Base-by-base conservation (phyloP, 2,329 filamentous ascomycete genomes). In the Hypoxylon sp. region DNA sequence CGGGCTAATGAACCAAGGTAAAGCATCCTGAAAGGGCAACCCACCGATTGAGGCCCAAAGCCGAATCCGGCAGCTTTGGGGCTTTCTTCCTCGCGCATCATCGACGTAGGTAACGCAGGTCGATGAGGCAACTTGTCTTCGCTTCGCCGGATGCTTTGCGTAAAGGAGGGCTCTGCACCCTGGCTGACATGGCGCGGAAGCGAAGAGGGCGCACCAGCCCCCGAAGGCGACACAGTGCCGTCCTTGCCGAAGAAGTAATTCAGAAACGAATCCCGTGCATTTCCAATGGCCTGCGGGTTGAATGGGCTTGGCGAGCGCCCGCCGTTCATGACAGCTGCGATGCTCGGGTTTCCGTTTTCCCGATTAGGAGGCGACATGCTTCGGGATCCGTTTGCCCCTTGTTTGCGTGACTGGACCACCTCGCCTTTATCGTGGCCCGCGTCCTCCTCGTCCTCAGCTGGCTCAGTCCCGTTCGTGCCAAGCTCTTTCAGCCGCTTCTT, bases 231-330 rank as follows among this genome's bases (percentile, higher is more conserved):
- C 26, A 81, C 75, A 33, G 84, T 81, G 42, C 91, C 91, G 60
- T 99, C 95, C 73, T 99, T 98, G 68, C 95, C 93, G 70, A 99
- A 99, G 78, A 99, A 99, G 77, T 99, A 99, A 77, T 94, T 98
- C 61, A 99, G 77, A 80, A 99, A 99, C 0, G 92, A 96, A 76
- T 99, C 95, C 61, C 88, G 86, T 35, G 91, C 86, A 58, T 79
- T 84, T 54, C 88, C 87, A 46, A 83, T 73, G 3, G 79, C 79
- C 63, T 86, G 84, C 21, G 80, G 80, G 63, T 85, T 85, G 62
- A 89, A 83, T 50, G 83, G 81, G 23, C 85, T 81, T 9, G 88
- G 87, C 29, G 85, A 80, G 50, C 88, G 81, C 54, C 75, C 75
- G 9, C 88, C 88, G 66, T 92, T 92, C 68, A 92, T 77, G 9